phyloP scores from a whole-genome alignment of 2,329 filamentous ascomycete species.

The Parastagonospora nodorum region DNA sequence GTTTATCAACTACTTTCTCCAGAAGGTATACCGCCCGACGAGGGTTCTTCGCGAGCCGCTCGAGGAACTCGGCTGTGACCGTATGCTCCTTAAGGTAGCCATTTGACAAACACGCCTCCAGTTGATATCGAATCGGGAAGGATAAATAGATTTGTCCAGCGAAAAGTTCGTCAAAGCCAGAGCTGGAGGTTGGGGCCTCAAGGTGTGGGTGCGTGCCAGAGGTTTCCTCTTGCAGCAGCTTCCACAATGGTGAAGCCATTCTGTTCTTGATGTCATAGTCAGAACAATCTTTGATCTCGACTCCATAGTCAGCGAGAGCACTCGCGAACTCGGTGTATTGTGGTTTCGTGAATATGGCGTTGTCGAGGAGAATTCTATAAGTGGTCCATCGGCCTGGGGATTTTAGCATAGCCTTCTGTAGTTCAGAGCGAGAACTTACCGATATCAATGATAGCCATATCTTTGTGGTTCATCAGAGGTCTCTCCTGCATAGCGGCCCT shows the following conservation, averaged over 20 bases:
- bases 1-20: conserved; percentile 72
- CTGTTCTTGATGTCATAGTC: conserved; percentile 49
- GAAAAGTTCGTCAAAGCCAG: conserved; percentile 39
- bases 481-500: conserved; percentile 16
- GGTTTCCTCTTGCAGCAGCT: conserved; percentile 37
- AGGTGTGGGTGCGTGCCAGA: conserved; percentile 30
- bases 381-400: conserved; percentile 64
- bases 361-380: conserved; percentile 58
- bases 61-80: conserved; percentile 70
- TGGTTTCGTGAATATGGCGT: conserved; percentile 29
- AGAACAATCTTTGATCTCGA: conserved; percentile 56
- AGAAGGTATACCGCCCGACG: conserved; percentile 68
- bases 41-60: conserved; percentile 60
- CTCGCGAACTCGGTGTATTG: conserved; percentile 54
- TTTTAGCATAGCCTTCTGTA: not conserved
- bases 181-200: conserved; percentile 5
- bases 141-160: conserved; percentile 29
- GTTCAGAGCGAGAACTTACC: conserved; percentile 44
- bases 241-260: conserved; percentile 21
- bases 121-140: conserved; percentile 82
- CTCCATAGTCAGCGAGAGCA: conserved; percentile 74
- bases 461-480: conserved; percentile 48
- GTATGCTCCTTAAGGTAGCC: conserved; percentile 77
- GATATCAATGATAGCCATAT: conserved; percentile 62
- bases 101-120: conserved; percentile 90